Evolutionary conservation across 2,329 filamentous ascomycete genomes (phyloP).

Genomic region (Sporothrix schenckii): DNA sequence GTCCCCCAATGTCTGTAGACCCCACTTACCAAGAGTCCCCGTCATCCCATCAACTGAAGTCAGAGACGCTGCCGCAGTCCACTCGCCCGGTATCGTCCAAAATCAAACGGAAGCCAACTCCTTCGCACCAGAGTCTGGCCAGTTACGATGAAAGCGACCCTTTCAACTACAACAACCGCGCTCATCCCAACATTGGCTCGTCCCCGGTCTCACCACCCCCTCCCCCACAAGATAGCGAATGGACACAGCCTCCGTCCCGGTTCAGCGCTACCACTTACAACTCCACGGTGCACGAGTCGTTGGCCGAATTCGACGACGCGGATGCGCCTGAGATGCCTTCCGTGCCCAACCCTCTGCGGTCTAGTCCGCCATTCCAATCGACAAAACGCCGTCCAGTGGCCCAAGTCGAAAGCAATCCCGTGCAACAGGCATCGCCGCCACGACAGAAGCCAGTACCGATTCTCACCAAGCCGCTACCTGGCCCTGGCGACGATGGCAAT

Average conservation of each 20-base stretch:
- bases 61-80: conserved; percentile 24
- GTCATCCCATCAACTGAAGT: conserved; percentile 25
- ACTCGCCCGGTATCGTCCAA: conserved; percentile 22
- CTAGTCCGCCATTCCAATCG: conserved; percentile 18
- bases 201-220: conserved; percentile 34
- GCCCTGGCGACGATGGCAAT: conserved; percentile 35
- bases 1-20: conserved; percentile 45
- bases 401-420: conserved; percentile 2
- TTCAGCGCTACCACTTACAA: conserved; percentile 68
- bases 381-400: conserved; percentile 20
- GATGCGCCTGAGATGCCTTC: conserved; percentile 34
- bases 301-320: conserved; percentile 29
- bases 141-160: conserved; percentile 37
- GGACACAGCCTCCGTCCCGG: conserved; percentile 59
- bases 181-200: conserved; percentile 20
- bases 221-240: conserved; percentile 41
- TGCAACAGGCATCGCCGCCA: conserved; percentile 22
- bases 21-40: conserved; percentile 35
- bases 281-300: conserved; percentile 52
- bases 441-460: conserved; percentile 26
- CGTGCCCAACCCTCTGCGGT: conserved; percentile 29
- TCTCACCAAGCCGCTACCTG: conserved; percentile 20
- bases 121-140: conserved; percentile 29
- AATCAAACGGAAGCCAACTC: conserved; percentile 33
- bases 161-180: conserved; percentile 37